Percentiles rank a stretch among this genome's conserved stretches.
These are phyloP conservation scores for Phoma sp. DNA, from an alignment of 2,329 filamentous ascomycete genomes.

Conservation along the genomic window DNA sequence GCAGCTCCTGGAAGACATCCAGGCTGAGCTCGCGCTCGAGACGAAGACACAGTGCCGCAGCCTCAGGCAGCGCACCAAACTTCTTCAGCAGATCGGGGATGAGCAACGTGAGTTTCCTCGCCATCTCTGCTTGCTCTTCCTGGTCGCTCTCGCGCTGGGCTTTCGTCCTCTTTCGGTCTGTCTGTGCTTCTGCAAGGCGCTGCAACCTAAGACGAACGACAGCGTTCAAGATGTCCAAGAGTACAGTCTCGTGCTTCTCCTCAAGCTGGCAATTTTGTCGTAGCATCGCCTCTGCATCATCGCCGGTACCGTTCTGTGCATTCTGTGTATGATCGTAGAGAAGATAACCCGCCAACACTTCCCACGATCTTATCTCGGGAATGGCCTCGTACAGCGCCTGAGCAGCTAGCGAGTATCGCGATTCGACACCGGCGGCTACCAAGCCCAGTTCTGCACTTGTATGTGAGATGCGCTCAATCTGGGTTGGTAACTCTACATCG, in stretches of 20 bases:
- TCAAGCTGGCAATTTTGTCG: slow-evolving; percentile 76
- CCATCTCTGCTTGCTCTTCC: slow-evolving; percentile 79
- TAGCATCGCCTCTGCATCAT: slow-evolving; percentile 67
- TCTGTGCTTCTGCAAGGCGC: slow-evolving; percentile 67
- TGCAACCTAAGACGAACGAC: slow-evolving; percentile 77
- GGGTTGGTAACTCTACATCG: slow-evolving; percentile 61
- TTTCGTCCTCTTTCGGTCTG: slow-evolving; percentile 65
- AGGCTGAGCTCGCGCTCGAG: slow-evolving; percentile 87
- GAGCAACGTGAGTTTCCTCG: slow-evolving; percentile 75
- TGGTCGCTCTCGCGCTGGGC: slow-evolving; percentile 63
- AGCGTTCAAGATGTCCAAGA: slow-evolving; percentile 86
- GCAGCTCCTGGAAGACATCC: slow-evolving; percentile 84
- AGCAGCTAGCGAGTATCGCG: slow-evolving; percentile 83
- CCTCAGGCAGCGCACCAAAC: slow-evolving; percentile 86
- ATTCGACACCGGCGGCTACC: slow-evolving; percentile 73
- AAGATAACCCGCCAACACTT: slow-evolving; percentile 85
- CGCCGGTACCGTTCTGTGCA: slow-evolving; percentile 60
- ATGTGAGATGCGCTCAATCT: slow-evolving; percentile 53
- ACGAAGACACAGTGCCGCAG: slow-evolving; percentile 83
- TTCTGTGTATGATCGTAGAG: slow-evolving; percentile 82
- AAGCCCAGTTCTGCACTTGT: slow-evolving; percentile 51
- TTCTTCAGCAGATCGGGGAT: slow-evolving; percentile 91
- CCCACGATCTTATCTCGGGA: slow-evolving; percentile 83
- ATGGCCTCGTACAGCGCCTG: slow-evolving; percentile 86
- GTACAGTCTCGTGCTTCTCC: slow-evolving; percentile 78